Base-by-base conservation (phyloP, 2,329 filamentous ascomycete species). In the Talaromyces funiculosus region DNA sequence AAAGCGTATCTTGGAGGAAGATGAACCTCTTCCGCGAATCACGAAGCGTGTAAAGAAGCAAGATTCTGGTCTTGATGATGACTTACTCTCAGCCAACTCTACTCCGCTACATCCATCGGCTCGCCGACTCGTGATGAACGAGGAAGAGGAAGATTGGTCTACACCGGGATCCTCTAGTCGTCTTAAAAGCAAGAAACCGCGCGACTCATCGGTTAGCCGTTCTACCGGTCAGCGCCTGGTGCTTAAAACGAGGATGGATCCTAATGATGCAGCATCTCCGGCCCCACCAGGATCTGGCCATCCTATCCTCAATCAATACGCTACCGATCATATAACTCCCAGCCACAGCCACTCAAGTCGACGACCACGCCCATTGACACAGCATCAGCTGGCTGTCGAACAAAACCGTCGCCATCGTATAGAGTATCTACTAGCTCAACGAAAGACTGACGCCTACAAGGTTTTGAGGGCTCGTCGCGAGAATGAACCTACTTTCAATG, bases 361-460 rank as follows among this genome's bases (percentile, higher is more conserved):
- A 55, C 77, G 79, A 12, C 75, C 78, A 14, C 74, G 78, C 18
- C 78, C 79, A 9, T 71, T 80, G 42, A 81, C 79, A 2, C 78
- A 80, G 56, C 79, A 81, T 59, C 79, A 81, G 60, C 71, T 80
- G 56, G 79, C 79, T 22, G 74, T 81, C 4, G 78, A 80, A 62
- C 75, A 79, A 57, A 79, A 81, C 60, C 73, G 78, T 33, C 76
- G 76, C 57, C 75, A 79, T 62, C 76, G 78, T 7, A 76, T 81
- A 60, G 77, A 80, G 24, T 79, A 80, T 65, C 69, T 79, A 8
- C 68, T 81, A 12, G 73, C 74, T 24, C 75, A 77, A 62, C 75
- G 77, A 38, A 75, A 73, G 61, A 67, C 64, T 38, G 72, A 75
- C 18, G 71, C 72, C 14, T 74, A 76, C 47, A 71, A 73, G 29